Percentiles rank a stretch among this genome's conserved stretches.
Evolutionary conservation across 805 yeast species (phyloP).

Genomic region (Kuraishia cidri): DNA sequence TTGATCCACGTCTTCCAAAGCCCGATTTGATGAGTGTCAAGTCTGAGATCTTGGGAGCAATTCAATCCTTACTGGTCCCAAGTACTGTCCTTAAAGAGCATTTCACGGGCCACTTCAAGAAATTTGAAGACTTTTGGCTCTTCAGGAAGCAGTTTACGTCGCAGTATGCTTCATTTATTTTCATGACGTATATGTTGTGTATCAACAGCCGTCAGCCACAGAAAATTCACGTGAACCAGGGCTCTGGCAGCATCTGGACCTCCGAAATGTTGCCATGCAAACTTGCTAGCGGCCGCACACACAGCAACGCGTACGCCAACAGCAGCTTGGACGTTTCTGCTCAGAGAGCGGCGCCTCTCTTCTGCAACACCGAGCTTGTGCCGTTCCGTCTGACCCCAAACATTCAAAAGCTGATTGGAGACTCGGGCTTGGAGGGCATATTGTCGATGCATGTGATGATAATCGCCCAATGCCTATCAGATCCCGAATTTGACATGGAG

Average conservation of each 20-base stretch:
- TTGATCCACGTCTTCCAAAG: slow-evolving; percentile 87
- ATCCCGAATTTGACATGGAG: slow-evolving; percentile 87
- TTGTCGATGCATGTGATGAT: slow-evolving; percentile 76
- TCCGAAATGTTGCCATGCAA: slow-evolving; percentile 93
- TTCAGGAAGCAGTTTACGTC: slow-evolving; percentile 93
- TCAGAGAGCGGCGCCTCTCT: slow-evolving; percentile 67
- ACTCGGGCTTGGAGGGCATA: slow-evolving; percentile 87
- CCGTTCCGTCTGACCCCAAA: slow-evolving; percentile 97
- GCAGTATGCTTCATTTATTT: slow-evolving; percentile 88
- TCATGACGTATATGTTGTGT: slow-evolving; percentile 91
- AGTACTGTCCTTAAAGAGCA: slow-evolving; percentile 73
- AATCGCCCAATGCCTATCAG: slow-evolving; percentile 81
- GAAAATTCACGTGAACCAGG: slow-evolving; percentile 75
- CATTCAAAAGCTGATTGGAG: slow-evolving; percentile 88
- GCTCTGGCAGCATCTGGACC: slow-evolving; percentile 86
- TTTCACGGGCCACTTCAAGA: slow-evolving; percentile 58
- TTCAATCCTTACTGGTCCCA: slow-evolving; percentile 84
- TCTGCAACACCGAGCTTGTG: slow-evolving; percentile 85
- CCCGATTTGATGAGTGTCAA: slow-evolving; percentile 86
- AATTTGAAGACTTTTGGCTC: slow-evolving; percentile 93
- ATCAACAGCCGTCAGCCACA: slow-evolving; percentile 90
- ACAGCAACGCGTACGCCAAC: slow-evolving; percentile 28
- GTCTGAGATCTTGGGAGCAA: slow-evolving; percentile 85
- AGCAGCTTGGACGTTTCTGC: slow-evolving; percentile 37
- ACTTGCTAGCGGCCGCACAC: slow-evolving; percentile 43